Conservation (phyloP, 1,139 yeast genomes). For the Scheffersomyces titani region DNA sequence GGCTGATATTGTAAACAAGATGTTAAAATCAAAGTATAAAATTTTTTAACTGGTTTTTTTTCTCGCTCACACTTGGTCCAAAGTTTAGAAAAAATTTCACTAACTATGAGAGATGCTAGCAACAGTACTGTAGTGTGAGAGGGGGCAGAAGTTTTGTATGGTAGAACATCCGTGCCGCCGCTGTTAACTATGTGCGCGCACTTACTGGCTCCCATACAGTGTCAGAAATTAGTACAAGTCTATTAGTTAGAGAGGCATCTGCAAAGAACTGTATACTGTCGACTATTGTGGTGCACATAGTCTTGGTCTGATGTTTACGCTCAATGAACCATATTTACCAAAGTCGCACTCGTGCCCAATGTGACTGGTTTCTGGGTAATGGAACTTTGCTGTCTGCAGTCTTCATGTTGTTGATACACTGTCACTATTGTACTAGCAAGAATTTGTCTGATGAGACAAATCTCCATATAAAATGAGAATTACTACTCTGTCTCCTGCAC, state of each 20-base stretch:
- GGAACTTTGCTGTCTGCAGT: not conserved
- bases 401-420: not conserved
- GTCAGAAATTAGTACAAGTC: not conserved
- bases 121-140: not conserved
- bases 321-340: not conserved
- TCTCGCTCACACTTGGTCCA: not conserved
- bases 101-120: not conserved
- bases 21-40: conserved; percentile 5
- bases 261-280: not conserved
- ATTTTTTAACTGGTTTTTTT: conserved; percentile 3
- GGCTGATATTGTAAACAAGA: conserved; percentile 1
- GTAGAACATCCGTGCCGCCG: not conserved
- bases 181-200: not conserved
- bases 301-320: not conserved
- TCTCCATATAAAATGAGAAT: not conserved
- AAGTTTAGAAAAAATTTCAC: not conserved
- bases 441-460: not conserved
- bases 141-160: not conserved
- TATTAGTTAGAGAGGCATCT: not conserved
- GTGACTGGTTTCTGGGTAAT: not conserved
- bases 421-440: not conserved
- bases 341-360: not conserved
- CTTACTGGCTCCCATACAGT: not conserved
- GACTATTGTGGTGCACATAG: not conserved
- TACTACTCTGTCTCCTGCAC: not conserved